Percentiles rank a stretch among this genome's conserved stretches.
Conservation (phyloP, 352 stramenopile genomes). For the Phytopythium boreale region DNA sequence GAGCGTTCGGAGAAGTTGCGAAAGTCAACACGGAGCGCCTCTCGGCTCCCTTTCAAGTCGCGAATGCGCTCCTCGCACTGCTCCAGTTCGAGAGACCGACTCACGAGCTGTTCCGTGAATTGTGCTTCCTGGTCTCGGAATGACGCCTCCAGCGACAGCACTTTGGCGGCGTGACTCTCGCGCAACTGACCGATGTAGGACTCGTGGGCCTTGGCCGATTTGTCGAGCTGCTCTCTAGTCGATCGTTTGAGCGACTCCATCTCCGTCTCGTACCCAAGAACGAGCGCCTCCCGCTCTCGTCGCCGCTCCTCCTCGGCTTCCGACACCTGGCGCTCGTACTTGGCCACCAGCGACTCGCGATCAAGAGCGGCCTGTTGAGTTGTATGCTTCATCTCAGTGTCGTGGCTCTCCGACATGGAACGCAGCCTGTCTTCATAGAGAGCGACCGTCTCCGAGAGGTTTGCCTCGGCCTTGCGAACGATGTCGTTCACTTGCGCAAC, state of each 20-base stretch:
- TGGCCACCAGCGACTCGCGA: slow-evolving; percentile 17
- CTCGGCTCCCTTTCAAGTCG: slow-evolving; percentile 19
- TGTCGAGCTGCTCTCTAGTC: slow-evolving; percentile 37
- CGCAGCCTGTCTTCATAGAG: slow-evolving; percentile 20
- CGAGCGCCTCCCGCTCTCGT: slow-evolving; percentile 17
- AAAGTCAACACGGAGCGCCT: slow-evolving; percentile 15
- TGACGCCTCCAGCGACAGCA: slow-evolving; percentile 40
- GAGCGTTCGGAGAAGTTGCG: slow-evolving; percentile 14
- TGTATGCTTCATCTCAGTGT: slow-evolving; percentile 12
- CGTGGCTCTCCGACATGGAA: slow-evolving; percentile 11
- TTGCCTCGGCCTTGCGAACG: slow-evolving; percentile 5
- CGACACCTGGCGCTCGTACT: slow-evolving; percentile 21
- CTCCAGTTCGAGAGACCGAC: slow-evolving; percentile 23
- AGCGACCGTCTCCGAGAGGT: slow-evolving; percentile 23
- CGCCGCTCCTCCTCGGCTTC: slow-evolving; percentile 19
- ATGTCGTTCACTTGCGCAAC: slow-evolving; percentile 18
- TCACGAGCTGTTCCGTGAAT: slow-evolving; percentile 16
- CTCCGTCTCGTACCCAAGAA: slow-evolving; percentile 49
- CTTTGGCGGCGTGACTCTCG: slow-evolving; percentile 33
- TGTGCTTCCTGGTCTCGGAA: slow-evolving; percentile 41
- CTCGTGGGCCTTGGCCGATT: slow-evolving; percentile 22
- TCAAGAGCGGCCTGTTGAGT: slow-evolving; percentile 13
- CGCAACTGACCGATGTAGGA: slow-evolving; percentile 32
- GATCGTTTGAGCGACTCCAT: slow-evolving; percentile 33
- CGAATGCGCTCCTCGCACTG: slow-evolving; percentile 15